Evolutionary conservation across 805 yeast genomes (phyloP), one percentile per base, ranked within the genome.

Genomic region (Wickerhamiella sergipiensis): DNA sequence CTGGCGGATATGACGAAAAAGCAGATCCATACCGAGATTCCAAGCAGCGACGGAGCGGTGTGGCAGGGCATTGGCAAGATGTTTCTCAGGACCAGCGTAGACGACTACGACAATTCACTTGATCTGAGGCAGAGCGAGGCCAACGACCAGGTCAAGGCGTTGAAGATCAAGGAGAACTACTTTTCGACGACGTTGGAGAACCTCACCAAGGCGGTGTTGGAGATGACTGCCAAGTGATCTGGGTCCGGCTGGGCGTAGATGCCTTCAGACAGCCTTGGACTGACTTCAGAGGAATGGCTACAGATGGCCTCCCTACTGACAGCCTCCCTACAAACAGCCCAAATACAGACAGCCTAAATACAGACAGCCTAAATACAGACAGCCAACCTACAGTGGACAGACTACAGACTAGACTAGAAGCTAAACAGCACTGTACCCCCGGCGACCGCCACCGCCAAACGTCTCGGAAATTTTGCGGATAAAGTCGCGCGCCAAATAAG

Each of bases 381-480:
- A n/a, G n/a, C n/a, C n/a, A n/a, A n/a, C n/a, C n/a, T n/a, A n/a
- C n/a, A n/a, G n/a, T n/a, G n/a, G n/a, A n/a, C n/a, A n/a, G n/a
- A n/a, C n/a, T n/a, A n/a, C n/a, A n/a, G n/a, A n/a, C n/a, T n/a
- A n/a, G n/a, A n/a, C n/a, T n/a, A n/a, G n/a, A n/a, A n/a, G n/a
- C 26, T 71, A 89, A 10, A 92, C 95, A 36, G 97, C 97, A 62
- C 95, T 81, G 65, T 92, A 90, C 18, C 95, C 97, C 24, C 95
- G 95, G 64, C 95, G 76, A 59, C 72, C 71, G 45, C 76, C 69
- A 21, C 79, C 75, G 6, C 89, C 82, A 49, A 81, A 72, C 33
- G 89, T 86, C 48, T 76, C 77, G 43, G 79, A 69, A 3, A 89
- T 73, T 66, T 89, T 95, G 55, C 71, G 74, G 44, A 77, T 57